A percentile compares a stretch with the other conserved stretches of the same genome.
phyloP scores from a whole-genome alignment of 2,329 filamentous ascomycete species.

The Ascochyta pisi region DNA sequence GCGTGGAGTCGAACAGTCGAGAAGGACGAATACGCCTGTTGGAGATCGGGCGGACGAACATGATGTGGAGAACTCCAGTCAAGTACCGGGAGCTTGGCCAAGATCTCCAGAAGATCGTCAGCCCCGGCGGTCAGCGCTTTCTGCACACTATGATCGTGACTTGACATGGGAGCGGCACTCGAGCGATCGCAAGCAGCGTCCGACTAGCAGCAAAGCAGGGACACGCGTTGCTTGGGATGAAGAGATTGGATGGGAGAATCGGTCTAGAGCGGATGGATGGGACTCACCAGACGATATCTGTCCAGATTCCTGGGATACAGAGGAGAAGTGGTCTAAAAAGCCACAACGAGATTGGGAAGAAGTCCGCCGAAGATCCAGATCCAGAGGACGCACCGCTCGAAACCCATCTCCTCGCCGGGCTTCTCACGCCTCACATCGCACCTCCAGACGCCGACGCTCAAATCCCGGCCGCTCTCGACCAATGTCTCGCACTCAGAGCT shows the following conservation, averaged over 20 bases:
- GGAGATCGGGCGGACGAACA: background rate
- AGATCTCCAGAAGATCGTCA: conserved; percentile 8
- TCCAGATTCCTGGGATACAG: conserved; percentile 29
- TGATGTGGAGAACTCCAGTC: conserved; percentile 11
- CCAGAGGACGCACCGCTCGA: background rate
- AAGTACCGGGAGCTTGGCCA: conserved; percentile 38
- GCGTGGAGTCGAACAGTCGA: conserved; percentile 29
- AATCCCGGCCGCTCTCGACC: background rate
- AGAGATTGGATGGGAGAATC: conserved; percentile 14
- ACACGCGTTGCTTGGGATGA: conserved; percentile 23
- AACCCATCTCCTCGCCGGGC: background rate
- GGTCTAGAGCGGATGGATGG: conserved; percentile 21
- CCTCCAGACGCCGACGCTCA: background rate
- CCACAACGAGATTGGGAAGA: conserved; percentile 3
- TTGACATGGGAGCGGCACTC: conserved; percentile 13
- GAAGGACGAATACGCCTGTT: background rate
- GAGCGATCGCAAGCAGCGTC: conserved; percentile 4
- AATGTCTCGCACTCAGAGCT: background rate
- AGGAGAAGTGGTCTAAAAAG: conserved; percentile 23
- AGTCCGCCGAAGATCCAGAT: background rate
- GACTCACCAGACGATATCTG: conserved; percentile 13
- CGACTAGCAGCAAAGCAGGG: conserved; percentile 5
- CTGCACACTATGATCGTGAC: background rate
- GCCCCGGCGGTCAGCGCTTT: background rate
- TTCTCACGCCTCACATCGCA: background rate